Evolutionary conservation across 495 filamentous ascomycete species (phyloP), one percentile per base, ranked within the genome.

Genomic region (Penicillium fimorum): DNA sequence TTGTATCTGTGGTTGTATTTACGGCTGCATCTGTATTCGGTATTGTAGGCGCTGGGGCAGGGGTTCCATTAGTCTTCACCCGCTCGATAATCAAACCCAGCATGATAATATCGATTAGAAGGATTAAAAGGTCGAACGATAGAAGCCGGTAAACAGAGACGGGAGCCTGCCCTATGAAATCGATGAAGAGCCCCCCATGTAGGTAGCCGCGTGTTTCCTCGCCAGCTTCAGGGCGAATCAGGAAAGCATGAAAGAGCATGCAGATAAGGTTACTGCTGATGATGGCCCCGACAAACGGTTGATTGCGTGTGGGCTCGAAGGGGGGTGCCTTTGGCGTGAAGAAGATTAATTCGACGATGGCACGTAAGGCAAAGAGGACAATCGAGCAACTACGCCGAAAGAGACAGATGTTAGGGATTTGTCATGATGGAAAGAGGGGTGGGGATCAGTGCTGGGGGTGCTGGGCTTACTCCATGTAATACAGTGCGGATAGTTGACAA

Each of bases 111-210:
- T 96, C 89, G 47, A 93, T 66, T 1, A 73, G 66, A 50, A 92
- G 65, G 29, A 93, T 75, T 2, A 87, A 57, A 22, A 85, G 22
- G 66, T 96, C 91, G 44, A 91, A 74, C 3, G 73, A 56, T 7
- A 91, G 63, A 25, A 92, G 79, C 38, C 82, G 76, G 11, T 86
- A 68, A 58, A 82, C 84, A 40, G 87, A 83, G 1, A 84, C 82
- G 7, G 91, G 89, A 27, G 85, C 83, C 74, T 95, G 90, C 9
- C 92, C 92, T 53, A 96, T 85, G 65, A 96, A 92, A 70, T 96
- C 88, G 56, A 96, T 85, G 41, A 94, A 79, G 32, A 96, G 67
- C 8, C 92, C 90, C 20, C 92, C 92, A 66, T 96, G 90, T 1
- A 94, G 77, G 66, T 95, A 94, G 7, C 87, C 89, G 47, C 90